Conservation (phyloP, 371 early-diverging fungal genomes). For the Umbelopsis sp. region DNA sequence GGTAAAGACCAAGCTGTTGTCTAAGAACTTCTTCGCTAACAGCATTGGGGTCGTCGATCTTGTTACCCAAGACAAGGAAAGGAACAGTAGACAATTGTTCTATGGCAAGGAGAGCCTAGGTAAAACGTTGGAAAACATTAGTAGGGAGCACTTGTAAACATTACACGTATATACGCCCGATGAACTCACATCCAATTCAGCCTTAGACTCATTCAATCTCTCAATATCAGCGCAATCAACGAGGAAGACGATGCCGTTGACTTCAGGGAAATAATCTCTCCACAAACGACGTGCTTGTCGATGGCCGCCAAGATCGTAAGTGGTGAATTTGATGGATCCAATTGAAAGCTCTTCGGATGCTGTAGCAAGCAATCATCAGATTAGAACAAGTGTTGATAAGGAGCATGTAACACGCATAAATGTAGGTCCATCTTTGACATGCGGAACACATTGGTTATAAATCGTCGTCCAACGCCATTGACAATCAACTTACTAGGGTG, state of each 20-base stretch:
- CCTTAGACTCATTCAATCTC: conserved; percentile 90
- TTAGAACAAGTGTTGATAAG: not conserved
- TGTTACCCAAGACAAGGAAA: conserved; percentile 96
- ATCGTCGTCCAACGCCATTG: no score
- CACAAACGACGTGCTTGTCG: conserved; percentile 96
- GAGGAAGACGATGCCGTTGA: conserved; percentile 95
- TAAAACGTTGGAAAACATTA: not conserved
- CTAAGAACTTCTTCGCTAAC: conserved; percentile 94
- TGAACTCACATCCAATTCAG: conserved; percentile 89
- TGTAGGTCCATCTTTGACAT: no score
- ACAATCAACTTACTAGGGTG: conserved; percentile 87
- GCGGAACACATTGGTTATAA: no score
- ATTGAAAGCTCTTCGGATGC: conserved; percentile 97
- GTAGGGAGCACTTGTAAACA: conserved; percentile 16
- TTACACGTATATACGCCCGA: not conserved
- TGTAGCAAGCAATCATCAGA: conserved; percentile 28
- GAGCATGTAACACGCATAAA: not conserved
- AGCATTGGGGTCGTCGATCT: conserved; percentile 95
- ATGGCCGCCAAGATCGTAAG: conserved; percentile 98
- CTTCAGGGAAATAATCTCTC: conserved; percentile 98
- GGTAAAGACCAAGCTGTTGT: conserved; percentile 85
- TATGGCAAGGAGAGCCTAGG: conserved; percentile 86
- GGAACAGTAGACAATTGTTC: conserved; percentile 92
- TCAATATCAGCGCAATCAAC: conserved; percentile 90
- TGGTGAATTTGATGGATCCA: conserved; percentile 95